A percentile compares a stretch with the other conserved stretches of the same genome.
Conservation (phyloP, 148 eudicot genomes). For the Chenopodium formosanum region DNA sequence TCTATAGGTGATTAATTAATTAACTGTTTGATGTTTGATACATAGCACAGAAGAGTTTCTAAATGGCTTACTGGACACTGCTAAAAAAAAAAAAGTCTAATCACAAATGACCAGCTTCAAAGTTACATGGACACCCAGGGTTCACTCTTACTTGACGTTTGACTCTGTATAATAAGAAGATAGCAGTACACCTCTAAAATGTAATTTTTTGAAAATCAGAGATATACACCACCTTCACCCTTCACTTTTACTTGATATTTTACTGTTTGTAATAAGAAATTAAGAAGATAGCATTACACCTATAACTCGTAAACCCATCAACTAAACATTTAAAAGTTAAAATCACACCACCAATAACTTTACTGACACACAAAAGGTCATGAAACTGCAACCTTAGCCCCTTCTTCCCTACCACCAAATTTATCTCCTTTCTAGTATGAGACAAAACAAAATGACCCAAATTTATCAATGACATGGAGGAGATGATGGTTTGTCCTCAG, state of each 20-base stretch:
- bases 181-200: background rate
- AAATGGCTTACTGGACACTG: background rate
- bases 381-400: background rate
- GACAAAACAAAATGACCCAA: background rate
- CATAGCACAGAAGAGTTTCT: background rate
- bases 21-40: no score
- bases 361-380: background rate
- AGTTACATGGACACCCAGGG: background rate
- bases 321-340: background rate
- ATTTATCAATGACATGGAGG: background rate
- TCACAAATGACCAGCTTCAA: background rate
- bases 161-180: background rate
- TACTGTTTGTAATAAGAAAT: background rate
- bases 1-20: background rate
- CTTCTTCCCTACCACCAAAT: background rate
- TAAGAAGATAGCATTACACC: background rate
- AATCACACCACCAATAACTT: background rate
- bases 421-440: background rate
- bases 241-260: background rate
- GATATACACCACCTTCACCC: background rate
- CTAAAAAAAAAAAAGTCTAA: background rate
- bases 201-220: background rate
- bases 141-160: background rate
- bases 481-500: background rate
- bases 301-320: background rate